Conservation (phyloP, 1,284 basidiomycete genomes). For the Pholiota adiposa region DNA sequence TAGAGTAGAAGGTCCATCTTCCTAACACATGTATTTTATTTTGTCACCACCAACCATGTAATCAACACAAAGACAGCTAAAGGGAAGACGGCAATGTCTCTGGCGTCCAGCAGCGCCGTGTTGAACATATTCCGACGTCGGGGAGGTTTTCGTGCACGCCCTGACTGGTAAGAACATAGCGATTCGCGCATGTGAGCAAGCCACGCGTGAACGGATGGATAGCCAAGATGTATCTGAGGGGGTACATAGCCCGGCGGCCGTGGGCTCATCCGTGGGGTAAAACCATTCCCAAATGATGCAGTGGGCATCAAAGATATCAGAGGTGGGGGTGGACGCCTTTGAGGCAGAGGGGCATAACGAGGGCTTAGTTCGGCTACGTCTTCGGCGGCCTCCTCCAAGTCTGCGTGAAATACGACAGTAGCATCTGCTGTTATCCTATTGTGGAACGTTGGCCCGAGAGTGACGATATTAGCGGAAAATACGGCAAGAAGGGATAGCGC, state of each 20-base stretch:
- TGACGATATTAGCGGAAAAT: conserved; percentile 35
- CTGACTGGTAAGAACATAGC: conserved; percentile 5
- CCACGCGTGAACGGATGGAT: conserved; percentile 1
- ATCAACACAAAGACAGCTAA: conserved; percentile 39
- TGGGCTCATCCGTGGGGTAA: conserved; percentile 4
- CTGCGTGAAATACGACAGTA: conserved; percentile 1
- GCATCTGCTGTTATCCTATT: conserved; percentile 10
- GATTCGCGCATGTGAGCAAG: conserved; percentile 4
- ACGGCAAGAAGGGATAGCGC: conserved; percentile 46
- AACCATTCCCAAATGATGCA: conserved; percentile 2
- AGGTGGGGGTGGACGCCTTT: conserved; percentile 5
- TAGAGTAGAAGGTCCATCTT: not conserved
- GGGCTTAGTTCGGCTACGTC: conserved; percentile 9
- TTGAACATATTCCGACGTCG: conserved; percentile 22
- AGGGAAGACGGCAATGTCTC: conserved; percentile 46
- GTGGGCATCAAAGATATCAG: not conserved
- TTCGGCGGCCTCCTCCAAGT: conserved; percentile 5
- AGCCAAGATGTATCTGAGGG: conserved; percentile 6
- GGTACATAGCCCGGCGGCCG: conserved; percentile 17
- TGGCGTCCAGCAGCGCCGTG: conserved; percentile 37
- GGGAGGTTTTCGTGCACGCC: conserved; percentile 1
- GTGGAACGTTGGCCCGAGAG: conserved; percentile 16
- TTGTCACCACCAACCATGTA: conserved; percentile 38
- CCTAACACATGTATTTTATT: conserved; percentile 12
- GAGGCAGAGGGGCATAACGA: conserved; percentile 11